A percentile compares a stretch with the other conserved stretches of the same genome.
Conservation (phyloP, 192 early-diverging fungal genomes). For the Coemansia sp. region DNA sequence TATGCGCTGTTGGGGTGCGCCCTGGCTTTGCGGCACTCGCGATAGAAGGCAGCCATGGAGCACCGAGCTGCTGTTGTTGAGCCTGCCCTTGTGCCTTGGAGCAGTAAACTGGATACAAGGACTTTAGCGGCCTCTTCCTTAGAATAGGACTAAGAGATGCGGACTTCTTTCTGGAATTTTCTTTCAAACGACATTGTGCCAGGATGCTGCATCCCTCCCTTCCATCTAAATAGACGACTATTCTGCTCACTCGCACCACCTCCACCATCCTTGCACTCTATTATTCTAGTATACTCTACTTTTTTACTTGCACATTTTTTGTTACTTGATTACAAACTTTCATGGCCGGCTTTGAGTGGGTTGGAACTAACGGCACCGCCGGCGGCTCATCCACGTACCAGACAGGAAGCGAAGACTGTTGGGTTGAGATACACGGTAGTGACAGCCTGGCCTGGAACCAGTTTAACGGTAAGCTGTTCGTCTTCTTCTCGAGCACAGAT, state of each 20-base stretch:
- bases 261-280: neutral
- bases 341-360: conserved; percentile 43
- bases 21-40: no score
- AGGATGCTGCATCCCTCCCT: neutral
- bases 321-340: neutral
- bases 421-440: conserved; percentile 47
- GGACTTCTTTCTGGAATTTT: neutral
- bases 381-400: conserved; percentile 14
- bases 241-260: neutral
- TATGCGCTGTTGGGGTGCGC: no score
- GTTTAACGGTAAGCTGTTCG: conserved; percentile 22
- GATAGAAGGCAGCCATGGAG: no score
- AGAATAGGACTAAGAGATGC: neutral
- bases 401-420: conserved; percentile 50
- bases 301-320: neutral
- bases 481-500: neutral
- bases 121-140: neutral
- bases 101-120: neutral
- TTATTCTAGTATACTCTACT: neutral
- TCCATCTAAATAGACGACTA: conserved; percentile 1
- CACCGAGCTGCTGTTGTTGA: neutral
- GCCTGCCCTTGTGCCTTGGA: neutral
- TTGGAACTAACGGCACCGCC: conserved; percentile 22
- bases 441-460: conserved; percentile 53
- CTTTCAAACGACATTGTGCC: neutral